Base-by-base conservation (phyloP, 768 basidiomycete genomes). In the Tylopilus felleus region DNA sequence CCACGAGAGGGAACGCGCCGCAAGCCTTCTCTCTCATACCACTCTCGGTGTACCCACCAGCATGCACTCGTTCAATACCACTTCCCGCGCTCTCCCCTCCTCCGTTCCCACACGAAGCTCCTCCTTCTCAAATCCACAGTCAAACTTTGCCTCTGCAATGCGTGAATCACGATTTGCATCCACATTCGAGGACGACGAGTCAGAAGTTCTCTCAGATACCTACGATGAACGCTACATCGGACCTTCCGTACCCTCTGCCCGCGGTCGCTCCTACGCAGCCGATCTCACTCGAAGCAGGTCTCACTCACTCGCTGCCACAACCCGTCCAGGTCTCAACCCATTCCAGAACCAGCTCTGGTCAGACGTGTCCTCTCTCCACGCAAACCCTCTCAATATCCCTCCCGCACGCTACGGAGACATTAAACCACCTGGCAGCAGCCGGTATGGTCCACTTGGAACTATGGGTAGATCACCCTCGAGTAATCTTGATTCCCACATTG, bases 111-210 rank as follows among this genome's bases (percentile, higher is more conserved):
- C 83, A 58, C 78, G 86, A 50, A 84, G 80, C 60, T 81, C 85
- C 36, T 89, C 86, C 41, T 88, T 86, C 68, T 85, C 85, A 23
- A 75, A 80, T 47, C 71, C 76, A 35, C 82, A 82, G 59, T 65
- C 73, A 57, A 78, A 80, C 44, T 86, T 88, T 65, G 72, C 79
- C 21, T 82, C 84, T 25, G 75, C 80, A 36, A 83, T 88, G 80
- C 82, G 85, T 39, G 86, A 85, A 50, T 71, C 75, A 8, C 73
- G 82, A 29, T 90, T 91, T 68, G 79, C 85, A 6, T 88, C 86
- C 22, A 91, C 88, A 1, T 82, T 87, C 60, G 90, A 91, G 72
- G 88, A 91, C 60, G 89, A 91, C 67, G 89, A 91, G 70, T 81
- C 80, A 1, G 86, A 88, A 49, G 72, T 71, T 6, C 71, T 82